Evolutionary conservation across 2,329 filamentous ascomycete species (phyloP), one percentile per base, ranked within the genome.

Genomic region (Aureobasidium zeae): DNA sequence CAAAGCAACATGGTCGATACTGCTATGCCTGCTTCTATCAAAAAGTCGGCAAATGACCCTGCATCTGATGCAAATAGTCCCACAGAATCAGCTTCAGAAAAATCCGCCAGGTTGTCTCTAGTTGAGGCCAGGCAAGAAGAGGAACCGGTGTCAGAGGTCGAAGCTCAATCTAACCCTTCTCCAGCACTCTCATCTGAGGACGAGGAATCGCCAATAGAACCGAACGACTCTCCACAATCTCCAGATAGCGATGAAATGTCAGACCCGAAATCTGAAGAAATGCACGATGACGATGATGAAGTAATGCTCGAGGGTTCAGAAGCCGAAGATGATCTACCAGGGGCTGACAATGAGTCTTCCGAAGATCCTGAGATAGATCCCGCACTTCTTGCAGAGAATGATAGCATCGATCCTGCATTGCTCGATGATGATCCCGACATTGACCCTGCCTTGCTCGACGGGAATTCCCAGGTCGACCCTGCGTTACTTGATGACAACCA

Each of bases 321-420:
- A 6, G 13, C 25, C 19, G 28, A 32, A 11, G 20, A n/a, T 12
- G 13, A 31, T n/a, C 28, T 11, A n/a, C 1, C 13, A n/a, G n/a
- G n/a, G n/a, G n/a, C n/a, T n/a, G n/a, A n/a, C n/a, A n/a, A n/a
- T 13, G 19, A 22, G 15, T 16, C 25, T 15, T 9, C 3, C 4
- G 25, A 31, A 6, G 37, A 32, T 16, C 28, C 31, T 17, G 28
- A 38, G 4, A 38, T 38, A 5, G 34, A 37, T 28, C 34, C 34
- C 5, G 16, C 24, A 4, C 8, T 37, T 21, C 34, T 37, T 9
- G 24, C 17, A 15, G 37, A 10, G 2, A 24, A 31, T 2, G 11
- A 22, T n/a, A 19, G 31, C 5, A 31, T 41, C 16, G 37, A 39
- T 30, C 36, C 36, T 15, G 19, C 25, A n/a, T 20, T 37, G 3